Conservation (phyloP, 2,329 filamentous ascomycete genomes). For the Penicillium verrucosum region DNA sequence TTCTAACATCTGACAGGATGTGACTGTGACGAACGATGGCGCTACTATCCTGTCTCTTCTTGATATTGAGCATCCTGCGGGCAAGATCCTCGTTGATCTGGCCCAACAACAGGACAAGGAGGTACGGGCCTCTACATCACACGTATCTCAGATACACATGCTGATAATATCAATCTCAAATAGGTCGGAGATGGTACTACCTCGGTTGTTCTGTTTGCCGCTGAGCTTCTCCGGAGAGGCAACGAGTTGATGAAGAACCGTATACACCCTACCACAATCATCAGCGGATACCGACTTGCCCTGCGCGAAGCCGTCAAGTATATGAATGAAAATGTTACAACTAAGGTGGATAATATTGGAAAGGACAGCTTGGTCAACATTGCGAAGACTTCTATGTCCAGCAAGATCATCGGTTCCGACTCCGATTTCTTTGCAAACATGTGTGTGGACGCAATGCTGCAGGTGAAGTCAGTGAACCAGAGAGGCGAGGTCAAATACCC, state of each 20-base stretch:
- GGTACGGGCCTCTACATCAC: constrained; percentile 31
- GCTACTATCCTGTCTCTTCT: constrained; percentile 93
- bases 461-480: constrained; percentile 90
- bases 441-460: constrained; percentile 93
- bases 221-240: constrained; percentile 85
- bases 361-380: constrained; percentile 90
- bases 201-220: constrained; percentile 93
- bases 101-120: constrained; percentile 99
- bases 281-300: constrained; percentile 94
- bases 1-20: constrained; percentile 60
- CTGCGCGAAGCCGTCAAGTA: constrained; percentile 96
- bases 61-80: constrained; percentile 95
- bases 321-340: constrained; percentile 97
- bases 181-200: constrained; percentile 94
- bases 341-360: constrained; percentile 87
- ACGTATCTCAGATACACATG: neutral
- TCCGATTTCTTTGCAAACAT: constrained; percentile 97
- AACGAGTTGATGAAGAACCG: constrained; percentile 99
- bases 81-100: constrained; percentile 96
- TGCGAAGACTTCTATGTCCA: constrained; percentile 98
- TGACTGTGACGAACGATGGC: constrained; percentile 98
- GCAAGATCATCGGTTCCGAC: constrained; percentile 95
- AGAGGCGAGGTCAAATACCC: constrained; percentile 91
- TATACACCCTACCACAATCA: constrained; percentile 99
- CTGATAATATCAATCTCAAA: constrained; percentile 3